phyloP scores from a whole-genome alignment of 1,284 basidiomycete genomes.

The Amylostereum areolatum region DNA sequence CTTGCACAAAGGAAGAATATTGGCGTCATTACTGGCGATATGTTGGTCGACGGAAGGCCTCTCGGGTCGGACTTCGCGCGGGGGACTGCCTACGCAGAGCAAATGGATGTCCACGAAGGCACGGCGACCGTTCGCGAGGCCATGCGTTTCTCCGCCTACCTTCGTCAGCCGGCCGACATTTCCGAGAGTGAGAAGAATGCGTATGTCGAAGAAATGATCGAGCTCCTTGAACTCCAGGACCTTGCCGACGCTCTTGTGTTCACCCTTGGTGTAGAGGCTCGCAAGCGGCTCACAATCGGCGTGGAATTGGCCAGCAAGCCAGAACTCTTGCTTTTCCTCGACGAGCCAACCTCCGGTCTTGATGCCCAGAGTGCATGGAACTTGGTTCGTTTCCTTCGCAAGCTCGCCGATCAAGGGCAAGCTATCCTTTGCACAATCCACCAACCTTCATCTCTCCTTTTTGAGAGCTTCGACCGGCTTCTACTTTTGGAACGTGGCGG shows the following conservation, averaged over 20 bases:
- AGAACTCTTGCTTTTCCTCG: slow-evolving; percentile 73
- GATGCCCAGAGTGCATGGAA: slow-evolving; percentile 86
- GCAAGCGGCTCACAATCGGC: slow-evolving; percentile 85
- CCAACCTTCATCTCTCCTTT: slow-evolving; percentile 60
- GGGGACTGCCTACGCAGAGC: slow-evolving; percentile 79
- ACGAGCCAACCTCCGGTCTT: slow-evolving; percentile 43
- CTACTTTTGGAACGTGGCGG: slow-evolving; percentile 62
- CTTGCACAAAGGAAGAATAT: slow-evolving; percentile 85
- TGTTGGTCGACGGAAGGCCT: slow-evolving; percentile 75
- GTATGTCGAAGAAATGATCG: slow-evolving; percentile 75
- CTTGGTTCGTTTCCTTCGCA: slow-evolving; percentile 81
- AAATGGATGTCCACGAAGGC: slow-evolving; percentile 85
- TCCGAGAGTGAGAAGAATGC: slow-evolving; percentile 73
- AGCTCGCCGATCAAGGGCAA: slow-evolving; percentile 81
- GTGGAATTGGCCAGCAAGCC: slow-evolving; percentile 86
- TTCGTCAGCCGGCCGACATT: slow-evolving; percentile 74
- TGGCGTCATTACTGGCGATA: slow-evolving; percentile 77
- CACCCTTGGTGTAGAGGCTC: slow-evolving; percentile 66
- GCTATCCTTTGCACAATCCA: slow-evolving; percentile 61
- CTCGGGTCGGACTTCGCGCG: slow-evolving; percentile 75
- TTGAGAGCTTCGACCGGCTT: slow-evolving; percentile 75
- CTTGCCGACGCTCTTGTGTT: slow-evolving; percentile 59
- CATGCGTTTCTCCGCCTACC: slow-evolving; percentile 82
- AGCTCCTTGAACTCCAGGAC: slow-evolving; percentile 63
- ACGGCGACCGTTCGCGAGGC: slow-evolving; percentile 88